Evolutionary conservation across 2,329 filamentous ascomycete species (phyloP).

Genomic region (Xylaria sp.): DNA sequence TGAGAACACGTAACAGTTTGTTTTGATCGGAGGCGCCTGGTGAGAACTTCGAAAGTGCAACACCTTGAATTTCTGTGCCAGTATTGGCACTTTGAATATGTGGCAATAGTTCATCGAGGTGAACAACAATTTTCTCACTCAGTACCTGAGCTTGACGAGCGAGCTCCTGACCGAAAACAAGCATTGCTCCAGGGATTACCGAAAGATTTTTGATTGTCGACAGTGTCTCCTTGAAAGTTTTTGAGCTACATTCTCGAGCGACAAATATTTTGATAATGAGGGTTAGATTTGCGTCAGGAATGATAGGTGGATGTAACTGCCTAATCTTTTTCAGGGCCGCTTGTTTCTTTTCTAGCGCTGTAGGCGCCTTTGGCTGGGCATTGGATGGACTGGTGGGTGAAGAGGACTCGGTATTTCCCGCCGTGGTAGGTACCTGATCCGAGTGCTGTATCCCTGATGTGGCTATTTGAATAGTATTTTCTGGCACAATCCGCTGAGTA

Average conservation of each 20-base stretch:
- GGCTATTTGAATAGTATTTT: constrained; percentile 13
- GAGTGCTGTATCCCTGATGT: constrained; percentile 39
- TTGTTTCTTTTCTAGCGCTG: constrained; percentile 55
- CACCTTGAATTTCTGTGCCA: constrained; percentile 93
- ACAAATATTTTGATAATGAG: constrained; percentile 97
- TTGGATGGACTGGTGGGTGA: constrained; percentile 43
- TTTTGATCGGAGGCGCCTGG: constrained; percentile 96
- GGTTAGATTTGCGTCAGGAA: constrained; percentile 88
- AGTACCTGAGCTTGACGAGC: constrained; percentile 86
- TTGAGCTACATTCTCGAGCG: constrained; percentile 93
- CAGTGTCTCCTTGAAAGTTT: constrained; percentile 97
- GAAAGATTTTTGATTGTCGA: constrained; percentile 99
- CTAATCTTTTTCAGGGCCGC: constrained; percentile 62
- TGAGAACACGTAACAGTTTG: constrained; percentile 90
- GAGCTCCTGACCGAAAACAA: constrained; percentile 91
- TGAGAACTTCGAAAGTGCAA: constrained; percentile 94
- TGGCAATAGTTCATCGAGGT: constrained; percentile 84
- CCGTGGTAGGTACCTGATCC: constrained; percentile 35
- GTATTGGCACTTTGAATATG: constrained; percentile 88
- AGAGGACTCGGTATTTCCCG: constrained; percentile 39
- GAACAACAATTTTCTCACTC: constrained; percentile 83
- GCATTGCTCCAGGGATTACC: constrained; percentile 88
- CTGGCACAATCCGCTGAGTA: constrained; percentile 30
- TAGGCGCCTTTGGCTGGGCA: constrained; percentile 49
- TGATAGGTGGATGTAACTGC: constrained; percentile 79